Conservation (phyloP, 2,329 filamentous ascomycete genomes). For the Exophiala sideris region DNA sequence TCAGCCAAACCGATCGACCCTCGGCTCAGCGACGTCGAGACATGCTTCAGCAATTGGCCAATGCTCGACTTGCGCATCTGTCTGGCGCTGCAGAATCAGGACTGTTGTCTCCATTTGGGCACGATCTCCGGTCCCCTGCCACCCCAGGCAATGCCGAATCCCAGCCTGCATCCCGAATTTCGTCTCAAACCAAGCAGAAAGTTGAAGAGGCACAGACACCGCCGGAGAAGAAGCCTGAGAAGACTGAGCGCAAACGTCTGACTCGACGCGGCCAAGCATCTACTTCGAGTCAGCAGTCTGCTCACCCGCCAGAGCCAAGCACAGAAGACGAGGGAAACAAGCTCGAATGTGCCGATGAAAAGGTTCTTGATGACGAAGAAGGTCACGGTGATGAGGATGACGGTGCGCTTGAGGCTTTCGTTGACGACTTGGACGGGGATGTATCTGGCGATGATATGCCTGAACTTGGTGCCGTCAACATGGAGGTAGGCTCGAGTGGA, state of each 20-base stretch:
- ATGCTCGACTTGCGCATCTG: conserved; percentile 60
- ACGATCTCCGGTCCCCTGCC: conserved; percentile 20
- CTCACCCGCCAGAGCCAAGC: conserved; percentile 54
- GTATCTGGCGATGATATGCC: conserved; percentile 70
- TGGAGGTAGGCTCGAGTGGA: conserved; percentile 81
- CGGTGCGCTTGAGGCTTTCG: conserved; percentile 73
- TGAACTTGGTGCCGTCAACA: conserved; percentile 82
- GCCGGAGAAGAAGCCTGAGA: conserved; percentile 33
- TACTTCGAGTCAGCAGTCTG: conserved; percentile 51
- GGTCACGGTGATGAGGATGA: conserved; percentile 54
- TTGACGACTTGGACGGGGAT: conserved; percentile 86
- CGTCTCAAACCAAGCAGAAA: conserved; percentile 33
- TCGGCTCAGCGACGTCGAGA: conserved; percentile 58
- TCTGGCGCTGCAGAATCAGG: conserved; percentile 35
- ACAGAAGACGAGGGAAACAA: conserved; percentile 65
- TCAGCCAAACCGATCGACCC: conserved; percentile 74
- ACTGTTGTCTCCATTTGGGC: conserved; percentile 28
- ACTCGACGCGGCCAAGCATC: conserved; percentile 56
- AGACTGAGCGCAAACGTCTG: conserved; percentile 56
- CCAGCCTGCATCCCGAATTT: conserved; percentile 46
- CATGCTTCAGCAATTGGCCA: conserved; percentile 69
- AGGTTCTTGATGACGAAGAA: conserved; percentile 70
- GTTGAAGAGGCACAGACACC: conserved; percentile 13
- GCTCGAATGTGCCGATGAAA: conserved; percentile 90
- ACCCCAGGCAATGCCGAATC: conserved; percentile 23